These are phyloP conservation scores for Sophora flavescens DNA, from an alignment of 306 rosid genomes.

Conservation along the genomic window DNA sequence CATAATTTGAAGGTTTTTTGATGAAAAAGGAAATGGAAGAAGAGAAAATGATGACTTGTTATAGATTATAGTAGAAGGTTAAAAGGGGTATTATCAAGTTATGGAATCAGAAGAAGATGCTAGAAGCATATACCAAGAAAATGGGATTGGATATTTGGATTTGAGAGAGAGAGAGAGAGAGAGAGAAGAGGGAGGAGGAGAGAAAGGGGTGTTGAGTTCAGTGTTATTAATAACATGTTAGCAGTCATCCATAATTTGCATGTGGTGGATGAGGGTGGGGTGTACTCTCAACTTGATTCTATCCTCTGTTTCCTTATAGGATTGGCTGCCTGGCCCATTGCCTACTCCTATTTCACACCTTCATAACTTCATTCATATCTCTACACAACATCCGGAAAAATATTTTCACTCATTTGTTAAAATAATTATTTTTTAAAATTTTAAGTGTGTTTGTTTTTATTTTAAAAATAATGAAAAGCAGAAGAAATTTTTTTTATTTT, in stretches of 20 bases:
- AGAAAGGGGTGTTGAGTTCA: neutral
- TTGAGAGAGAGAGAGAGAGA: neutral
- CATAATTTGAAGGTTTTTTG: conserved; percentile 41
- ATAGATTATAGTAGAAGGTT: no score
- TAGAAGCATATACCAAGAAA: conserved; percentile 51
- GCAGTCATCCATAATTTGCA: neutral
- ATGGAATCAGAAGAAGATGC: conserved; percentile 55
- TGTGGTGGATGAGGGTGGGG: conserved; percentile 6
- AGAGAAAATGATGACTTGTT: neutral
- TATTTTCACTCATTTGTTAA: no score
- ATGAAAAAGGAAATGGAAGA: neutral
- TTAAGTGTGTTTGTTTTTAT: no score
- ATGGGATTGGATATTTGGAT: neutral
- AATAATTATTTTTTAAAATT: no score
- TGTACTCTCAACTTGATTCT: neutral
- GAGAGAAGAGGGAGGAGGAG: neutral
- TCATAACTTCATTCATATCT: no score
- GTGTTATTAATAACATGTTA: no score
- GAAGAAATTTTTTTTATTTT: no score
- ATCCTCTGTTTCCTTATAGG: neutral
- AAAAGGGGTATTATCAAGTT: no score
- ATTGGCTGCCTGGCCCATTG: conserved; percentile 26
- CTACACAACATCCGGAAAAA: no score
- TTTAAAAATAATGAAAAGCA: no score
- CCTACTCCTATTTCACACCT: conserved; percentile 36